These are phyloP conservation scores for Casuarina cunninghamiana DNA, from an alignment of 306 rosid species.

Conservation along the genomic window DNA sequence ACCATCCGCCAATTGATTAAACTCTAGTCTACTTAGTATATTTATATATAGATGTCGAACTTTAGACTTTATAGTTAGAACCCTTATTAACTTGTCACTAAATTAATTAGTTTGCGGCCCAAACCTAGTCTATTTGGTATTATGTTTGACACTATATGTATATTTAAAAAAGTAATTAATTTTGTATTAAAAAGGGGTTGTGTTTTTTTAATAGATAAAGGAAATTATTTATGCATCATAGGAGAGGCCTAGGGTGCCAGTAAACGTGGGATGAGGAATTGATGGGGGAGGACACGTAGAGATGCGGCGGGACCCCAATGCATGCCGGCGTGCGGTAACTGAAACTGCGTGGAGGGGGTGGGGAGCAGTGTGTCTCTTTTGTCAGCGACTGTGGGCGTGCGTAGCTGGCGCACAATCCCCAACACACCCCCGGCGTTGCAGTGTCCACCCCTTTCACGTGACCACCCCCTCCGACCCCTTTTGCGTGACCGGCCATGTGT, in stretches of 20 bases:
- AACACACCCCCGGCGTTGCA: no score
- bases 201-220: not conserved
- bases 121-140: no score
- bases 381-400: not conserved
- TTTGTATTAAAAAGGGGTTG: no score
- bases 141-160: no score
- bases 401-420: not conserved
- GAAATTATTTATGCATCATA: no score
- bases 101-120: no score
- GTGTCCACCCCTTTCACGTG: not conserved
- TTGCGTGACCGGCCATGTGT: conserved; percentile 1
- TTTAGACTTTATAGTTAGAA: no score
- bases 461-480: not conserved
- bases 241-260: not conserved
- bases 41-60: no score
- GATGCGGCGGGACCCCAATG: conserved; percentile 18
- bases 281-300: not conserved
- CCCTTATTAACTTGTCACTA: no score
- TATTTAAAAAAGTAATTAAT: no score
- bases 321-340: conserved; percentile 20
- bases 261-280: not conserved
- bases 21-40: no score
- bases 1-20: no score
- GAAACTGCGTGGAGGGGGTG: not conserved
- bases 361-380: conserved; percentile 1